phyloP scores from a whole-genome alignment of 345 rosid species.

The Erodium maritimum region DNA sequence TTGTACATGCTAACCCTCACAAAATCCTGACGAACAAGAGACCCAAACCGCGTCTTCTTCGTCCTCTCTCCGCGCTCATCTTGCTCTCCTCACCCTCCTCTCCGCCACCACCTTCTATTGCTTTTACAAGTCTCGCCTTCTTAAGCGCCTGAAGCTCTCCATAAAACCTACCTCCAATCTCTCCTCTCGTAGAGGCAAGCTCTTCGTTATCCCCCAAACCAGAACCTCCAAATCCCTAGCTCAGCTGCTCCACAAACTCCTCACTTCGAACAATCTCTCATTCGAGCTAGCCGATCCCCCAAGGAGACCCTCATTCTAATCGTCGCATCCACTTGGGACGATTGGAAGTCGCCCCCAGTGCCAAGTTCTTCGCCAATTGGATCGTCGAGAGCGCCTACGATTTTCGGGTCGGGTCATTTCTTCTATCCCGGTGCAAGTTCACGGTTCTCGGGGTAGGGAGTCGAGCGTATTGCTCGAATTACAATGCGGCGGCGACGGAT shows the following conservation, averaged over 20 bases:
- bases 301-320: conserved; percentile 50
- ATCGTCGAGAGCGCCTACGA: conserved; percentile 74
- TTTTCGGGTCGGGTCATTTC: conserved; percentile 73
- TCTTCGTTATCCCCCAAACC: conserved; percentile 71
- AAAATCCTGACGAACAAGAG: neutral
- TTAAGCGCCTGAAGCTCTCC: conserved; percentile 21
- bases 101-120: conserved; percentile 76
- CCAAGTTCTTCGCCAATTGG: conserved; percentile 61
- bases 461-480: conserved; percentile 48
- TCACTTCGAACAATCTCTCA: conserved; percentile 25
- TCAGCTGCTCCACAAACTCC: conserved; percentile 35
- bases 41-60: conserved; percentile 23
- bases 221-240: conserved; percentile 70
- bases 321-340: conserved; percentile 88
- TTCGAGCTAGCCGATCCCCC: conserved; percentile 70
- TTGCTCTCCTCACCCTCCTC: conserved; percentile 60
- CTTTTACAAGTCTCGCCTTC: conserved; percentile 70
- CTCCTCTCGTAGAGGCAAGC: conserved; percentile 34
- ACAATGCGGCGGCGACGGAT: conserved; percentile 67
- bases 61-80: conserved; percentile 41
- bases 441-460: conserved; percentile 93
- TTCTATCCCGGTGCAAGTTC: conserved; percentile 54
- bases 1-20: too few species aligned
- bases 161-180: conserved; percentile 23
- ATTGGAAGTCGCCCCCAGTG: conserved; percentile 62